Evolutionary conservation across 495 filamentous ascomycete species (phyloP).

Genomic region (Ascobolus immersus): DNA sequence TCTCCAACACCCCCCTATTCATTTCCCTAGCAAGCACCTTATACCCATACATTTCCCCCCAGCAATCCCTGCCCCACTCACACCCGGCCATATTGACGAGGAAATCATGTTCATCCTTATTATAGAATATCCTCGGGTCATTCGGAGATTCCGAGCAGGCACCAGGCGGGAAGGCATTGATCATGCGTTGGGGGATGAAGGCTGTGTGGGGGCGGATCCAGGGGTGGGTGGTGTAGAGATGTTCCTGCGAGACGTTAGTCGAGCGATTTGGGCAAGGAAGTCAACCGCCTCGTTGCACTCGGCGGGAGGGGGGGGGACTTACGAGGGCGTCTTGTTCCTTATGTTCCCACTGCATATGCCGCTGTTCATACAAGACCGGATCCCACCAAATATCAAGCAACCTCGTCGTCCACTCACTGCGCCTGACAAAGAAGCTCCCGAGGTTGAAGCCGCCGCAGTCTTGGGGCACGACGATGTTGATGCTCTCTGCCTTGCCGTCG

Average conservation of each 20-base stretch:
- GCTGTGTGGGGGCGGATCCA: constrained; percentile 77
- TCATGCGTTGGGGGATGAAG: constrained; percentile 72
- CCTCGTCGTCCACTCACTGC: constrained; percentile 71
- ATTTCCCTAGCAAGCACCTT: constrained; percentile 65
- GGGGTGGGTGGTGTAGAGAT: constrained; percentile 71
- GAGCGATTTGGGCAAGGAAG: too few species aligned
- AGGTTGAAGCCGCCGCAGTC: constrained; percentile 94
- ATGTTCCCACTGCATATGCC: constrained; percentile 98
- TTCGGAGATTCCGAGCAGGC: constrained; percentile 53
- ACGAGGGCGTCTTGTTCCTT: constrained; percentile 81
- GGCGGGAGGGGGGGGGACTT: not conserved
- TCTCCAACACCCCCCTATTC: constrained; percentile 59
- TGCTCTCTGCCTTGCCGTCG: constrained; percentile 43
- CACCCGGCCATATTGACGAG: constrained; percentile 99
- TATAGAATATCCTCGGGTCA: constrained; percentile 60
- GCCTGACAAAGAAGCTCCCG: constrained; percentile 74
- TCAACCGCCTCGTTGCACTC: too few species aligned
- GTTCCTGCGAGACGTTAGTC: constrained; percentile 27
- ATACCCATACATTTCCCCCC: constrained; percentile 89
- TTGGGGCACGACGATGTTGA: constrained; percentile 74
- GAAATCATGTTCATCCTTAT: constrained; percentile 65
- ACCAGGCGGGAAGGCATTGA: constrained; percentile 81
- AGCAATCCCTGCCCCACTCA: constrained; percentile 88
- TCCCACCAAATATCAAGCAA: constrained; percentile 97
- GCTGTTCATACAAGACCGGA: constrained; percentile 89